Percentiles rank a stretch among this genome's conserved stretches.
Conservation (phyloP, 1,284 basidiomycete species). For the Termitomyces sp. region DNA sequence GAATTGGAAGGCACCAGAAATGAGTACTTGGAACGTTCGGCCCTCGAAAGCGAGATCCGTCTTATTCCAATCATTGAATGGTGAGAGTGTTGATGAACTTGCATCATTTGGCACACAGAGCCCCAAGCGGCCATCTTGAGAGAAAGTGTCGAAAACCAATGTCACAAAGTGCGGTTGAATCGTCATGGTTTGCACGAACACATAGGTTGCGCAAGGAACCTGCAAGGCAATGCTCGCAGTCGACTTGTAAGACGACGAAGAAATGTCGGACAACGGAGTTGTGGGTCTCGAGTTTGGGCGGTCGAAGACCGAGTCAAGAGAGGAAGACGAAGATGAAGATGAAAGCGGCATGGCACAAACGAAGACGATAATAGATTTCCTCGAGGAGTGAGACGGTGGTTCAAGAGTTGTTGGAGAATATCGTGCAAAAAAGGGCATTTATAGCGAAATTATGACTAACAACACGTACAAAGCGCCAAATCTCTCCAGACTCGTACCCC, state of each 20-base stretch:
- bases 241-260: conserved; percentile 10
- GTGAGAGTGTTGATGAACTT: not conserved
- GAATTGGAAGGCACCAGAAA: not conserved
- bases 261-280: conserved; percentile 27
- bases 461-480: conserved; percentile 27
- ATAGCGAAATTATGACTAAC: conserved; percentile 24
- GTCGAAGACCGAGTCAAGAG: conserved; percentile 24
- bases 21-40: conserved; percentile 1
- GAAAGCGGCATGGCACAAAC: conserved; percentile 17
- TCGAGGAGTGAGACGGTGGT: not conserved
- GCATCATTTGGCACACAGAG: conserved; percentile 20
- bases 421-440: conserved; percentile 19
- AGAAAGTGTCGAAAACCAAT: conserved; percentile 28
- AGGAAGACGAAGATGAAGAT: conserved; percentile 26
- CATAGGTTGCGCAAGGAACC: conserved; percentile 20
- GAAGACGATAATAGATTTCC: conserved; percentile 3
- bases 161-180: conserved; percentile 22
- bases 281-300: conserved; percentile 29
- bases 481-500: conserved; percentile 8
- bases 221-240: conserved; percentile 4
- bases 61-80: conserved; percentile 8
- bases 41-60: not conserved
- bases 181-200: conserved; percentile 18
- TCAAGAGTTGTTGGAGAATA: conserved; percentile 3
- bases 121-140: conserved; percentile 24